Base-by-base conservation (phyloP, 108 stramenopile species). In the Mayamaea pseudoterrestris region DNA sequence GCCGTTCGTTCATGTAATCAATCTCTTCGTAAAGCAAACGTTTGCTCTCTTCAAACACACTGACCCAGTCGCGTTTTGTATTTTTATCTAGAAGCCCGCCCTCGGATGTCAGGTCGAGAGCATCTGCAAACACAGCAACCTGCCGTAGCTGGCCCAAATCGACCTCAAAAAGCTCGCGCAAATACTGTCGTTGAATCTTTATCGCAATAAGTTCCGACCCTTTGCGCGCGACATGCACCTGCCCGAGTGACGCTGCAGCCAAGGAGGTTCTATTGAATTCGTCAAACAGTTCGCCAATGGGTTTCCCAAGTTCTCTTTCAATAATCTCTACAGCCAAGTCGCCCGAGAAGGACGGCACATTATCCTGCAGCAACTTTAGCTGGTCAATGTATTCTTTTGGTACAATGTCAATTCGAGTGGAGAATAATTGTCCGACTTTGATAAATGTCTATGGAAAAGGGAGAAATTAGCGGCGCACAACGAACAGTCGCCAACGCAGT, bases 21-120 rank as follows among this genome's bases (percentile, higher is more conserved):
- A 98, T 95, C 54, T 98, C 97, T 63, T 94, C 84, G 54, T 93
- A 98, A n/a, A 98, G 55, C 44, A 98, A 47, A 17, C 87, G 73
- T 35, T 84, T 82, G 58, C 71, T 88, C 61, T 97, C 96, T 29
- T 81, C 75, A 61, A 80, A 97, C 0, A 97, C 86, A 39, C 85
- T 79, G 14, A 93, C 65, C 96, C 96, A 97, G 66, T 93, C 90
- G 44, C 93, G 57, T 43, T 73, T 46, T 1, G 87, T 86, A 51
- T 92, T 92, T 44, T 64, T 62, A 46, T 92, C 90, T 41, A 92
- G 66, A 13, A 88, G 27, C 17, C 81, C 90, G 30, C 95, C 95
- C 47, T 95, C 86, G 22, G 86, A 70, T 23, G 89, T 86, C n/a
- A 93, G 64, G 50, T 96, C 95, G 24, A 96, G 37, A 13, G 92